These are phyloP conservation scores for Sporisorium graminicola DNA, from an alignment of 1,284 basidiomycete genomes.

Conservation along the genomic window DNA sequence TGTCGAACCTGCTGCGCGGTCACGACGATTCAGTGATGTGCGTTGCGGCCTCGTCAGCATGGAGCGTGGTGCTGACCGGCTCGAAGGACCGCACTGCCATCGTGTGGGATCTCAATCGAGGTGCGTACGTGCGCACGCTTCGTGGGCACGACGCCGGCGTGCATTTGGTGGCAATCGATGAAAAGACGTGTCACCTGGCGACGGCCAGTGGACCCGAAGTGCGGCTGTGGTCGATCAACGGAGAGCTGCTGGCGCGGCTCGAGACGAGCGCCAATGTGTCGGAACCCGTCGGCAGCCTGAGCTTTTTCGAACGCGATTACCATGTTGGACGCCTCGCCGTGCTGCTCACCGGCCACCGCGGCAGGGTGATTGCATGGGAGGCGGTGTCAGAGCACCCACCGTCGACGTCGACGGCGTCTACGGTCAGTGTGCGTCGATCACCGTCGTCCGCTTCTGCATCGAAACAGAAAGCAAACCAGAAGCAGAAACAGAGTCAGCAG, in stretches of 20 bases:
- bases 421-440: conserved; percentile 1
- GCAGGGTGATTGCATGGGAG: conserved; percentile 63
- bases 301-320: conserved; percentile 82
- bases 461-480: conserved; percentile 2
- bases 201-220: conserved; percentile 80
- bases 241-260: conserved; percentile 77
- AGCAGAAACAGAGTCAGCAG: conserved; percentile 14
- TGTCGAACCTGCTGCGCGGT: conserved; percentile 77
- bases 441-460: conserved; percentile 8
- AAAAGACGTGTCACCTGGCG: conserved; percentile 85
- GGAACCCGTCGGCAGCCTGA: conserved; percentile 76
- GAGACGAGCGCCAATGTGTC: conserved; percentile 72
- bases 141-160: conserved; percentile 73
- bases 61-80: conserved; percentile 87
- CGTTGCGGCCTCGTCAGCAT: conserved; percentile 81
- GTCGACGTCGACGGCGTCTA: background rate
- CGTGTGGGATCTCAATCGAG: conserved; percentile 89
- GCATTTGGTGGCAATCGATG: conserved; percentile 81
- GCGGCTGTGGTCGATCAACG: conserved; percentile 85
- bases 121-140: conserved; percentile 57
- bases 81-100: conserved; percentile 86
- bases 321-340: conserved; percentile 57
- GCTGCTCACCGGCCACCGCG: conserved; percentile 65
- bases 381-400: conserved; percentile 47
- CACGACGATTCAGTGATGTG: conserved; percentile 78